Base-by-base conservation (phyloP, 2,329 filamentous ascomycete genomes). In the Elsinoe ampelina region DNA sequence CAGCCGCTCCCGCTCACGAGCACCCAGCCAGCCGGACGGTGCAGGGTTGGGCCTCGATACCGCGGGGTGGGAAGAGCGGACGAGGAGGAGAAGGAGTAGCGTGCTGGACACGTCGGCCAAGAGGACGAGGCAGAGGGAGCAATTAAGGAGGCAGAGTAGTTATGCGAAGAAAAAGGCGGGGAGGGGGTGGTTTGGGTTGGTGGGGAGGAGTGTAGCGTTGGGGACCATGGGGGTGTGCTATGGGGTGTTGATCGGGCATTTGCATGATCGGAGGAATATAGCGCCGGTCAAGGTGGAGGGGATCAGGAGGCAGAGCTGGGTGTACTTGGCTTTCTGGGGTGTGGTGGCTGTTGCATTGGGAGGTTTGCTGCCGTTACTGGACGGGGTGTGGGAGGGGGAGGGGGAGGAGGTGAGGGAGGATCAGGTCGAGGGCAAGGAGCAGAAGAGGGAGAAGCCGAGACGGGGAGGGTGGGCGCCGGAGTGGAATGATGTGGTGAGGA, bases 211-310 rank as follows among this genome's bases (percentile, higher is more conserved):
- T n/a, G 12, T 60, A 0, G 72, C 93, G 2, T 77, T 97, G 8
- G 93, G 93, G 66, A 72, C 78, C 0, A 83, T 95, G 36, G 93
- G 93, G 0, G 78, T 92, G 55, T 81, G 85, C 13, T 97, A 95
- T 69, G 92, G 92, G 1, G 75, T 86, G 1, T 77, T 96, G 39
- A 85, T 96, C 38, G 84, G 86, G 17, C 84, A 89, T 67, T 75
- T 97, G 43, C 89, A 92, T 63, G 82, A 85, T 60, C 81, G 83
- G 52, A 78, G 83, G 61, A 77, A 79, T 45, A 74, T 89, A 50
- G 79, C 80, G 0, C 80, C 83, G 0, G 78, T 89, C 34, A 78
- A 81, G 56, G 74, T 86, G 47, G 77, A 79, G 57, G 75, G 75
- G 35, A 71, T 83, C 32, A 73, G 81, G 59, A 73, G 76, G 26